Conservation (phyloP, 345 rosid genomes). For the Rubroshorea leprosula region DNA sequence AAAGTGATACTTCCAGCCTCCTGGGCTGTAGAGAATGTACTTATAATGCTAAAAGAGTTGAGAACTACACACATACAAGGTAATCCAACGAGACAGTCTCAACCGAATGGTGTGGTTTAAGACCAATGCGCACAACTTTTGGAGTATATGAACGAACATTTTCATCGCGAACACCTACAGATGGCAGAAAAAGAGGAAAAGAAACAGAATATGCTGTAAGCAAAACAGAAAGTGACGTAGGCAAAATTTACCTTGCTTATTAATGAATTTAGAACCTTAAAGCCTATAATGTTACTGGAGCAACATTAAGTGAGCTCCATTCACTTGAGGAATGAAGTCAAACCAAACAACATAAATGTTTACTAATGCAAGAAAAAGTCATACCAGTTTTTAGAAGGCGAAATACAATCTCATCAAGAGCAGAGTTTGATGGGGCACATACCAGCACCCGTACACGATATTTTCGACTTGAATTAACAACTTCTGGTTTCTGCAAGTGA, state of each 20-base stretch:
- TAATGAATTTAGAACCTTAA: too few species aligned
- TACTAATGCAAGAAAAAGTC: constrained; percentile 14
- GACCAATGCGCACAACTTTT: constrained; percentile 90
- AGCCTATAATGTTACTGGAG: too few species aligned
- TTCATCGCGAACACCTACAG: constrained; percentile 77
- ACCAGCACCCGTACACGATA: constrained; percentile 77
- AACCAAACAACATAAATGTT: too few species aligned
- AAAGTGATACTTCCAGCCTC: background rate
- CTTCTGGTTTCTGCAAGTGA: constrained; percentile 75
- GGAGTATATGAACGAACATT: constrained; percentile 64
- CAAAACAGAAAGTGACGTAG: too few species aligned
- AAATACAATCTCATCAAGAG: constrained; percentile 90
- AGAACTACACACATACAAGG: constrained; percentile 54
- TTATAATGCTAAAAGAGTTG: background rate
- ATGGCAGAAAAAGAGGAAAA: constrained; percentile 9
- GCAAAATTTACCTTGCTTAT: too few species aligned
- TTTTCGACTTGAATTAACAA: constrained; percentile 61
- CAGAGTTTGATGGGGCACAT: constrained; percentile 98
- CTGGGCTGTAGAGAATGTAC: background rate
- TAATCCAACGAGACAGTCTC: constrained; percentile 75
- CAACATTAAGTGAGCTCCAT: too few species aligned
- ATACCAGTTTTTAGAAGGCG: constrained; percentile 78
- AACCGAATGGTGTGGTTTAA: constrained; percentile 87
- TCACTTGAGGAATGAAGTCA: too few species aligned
- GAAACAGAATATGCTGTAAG: constrained; percentile 5